A percentile compares a stretch with the other conserved stretches of the same genome.
These are phyloP conservation scores for Pneumocystis sp. DNA, from an alignment of 1,139 yeast species.

Conservation along the genomic window DNA sequence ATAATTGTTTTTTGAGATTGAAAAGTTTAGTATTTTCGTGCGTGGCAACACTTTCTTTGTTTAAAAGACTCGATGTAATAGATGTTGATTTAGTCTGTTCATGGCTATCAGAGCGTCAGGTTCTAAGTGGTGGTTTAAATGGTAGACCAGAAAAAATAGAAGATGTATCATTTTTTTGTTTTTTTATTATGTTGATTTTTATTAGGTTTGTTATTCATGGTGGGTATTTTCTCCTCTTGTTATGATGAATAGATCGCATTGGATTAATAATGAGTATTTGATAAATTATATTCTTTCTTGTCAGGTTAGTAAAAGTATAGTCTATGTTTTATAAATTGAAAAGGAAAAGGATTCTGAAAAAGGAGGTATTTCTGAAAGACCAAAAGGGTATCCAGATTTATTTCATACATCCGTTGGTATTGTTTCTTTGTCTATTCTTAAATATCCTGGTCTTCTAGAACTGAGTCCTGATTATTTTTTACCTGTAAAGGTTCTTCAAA, in stretches of 20 bases:
- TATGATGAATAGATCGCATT: constrained; percentile 48
- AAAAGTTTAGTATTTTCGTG: constrained; percentile 49
- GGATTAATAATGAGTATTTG: constrained; percentile 56
- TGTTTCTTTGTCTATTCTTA: constrained; percentile 68
- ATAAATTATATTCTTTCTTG: constrained; percentile 53
- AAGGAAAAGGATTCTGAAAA: constrained; percentile 34
- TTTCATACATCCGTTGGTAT: constrained; percentile 85
- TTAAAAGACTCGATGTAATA: constrained; percentile 42
- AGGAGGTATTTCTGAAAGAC: constrained; percentile 90
- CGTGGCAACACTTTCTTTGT: constrained; percentile 61
- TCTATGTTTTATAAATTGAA: not conserved
- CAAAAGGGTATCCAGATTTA: constrained; percentile 81
- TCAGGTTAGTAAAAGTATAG: constrained; percentile 30
- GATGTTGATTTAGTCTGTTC: constrained; percentile 42
- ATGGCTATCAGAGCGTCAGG: constrained; percentile 89
- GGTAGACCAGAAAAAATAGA: constrained; percentile 95
- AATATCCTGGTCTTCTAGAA: constrained; percentile 38
- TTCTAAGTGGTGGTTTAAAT: constrained; percentile 80
- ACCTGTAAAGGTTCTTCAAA: constrained; percentile 29
- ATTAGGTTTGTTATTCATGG: constrained; percentile 66
- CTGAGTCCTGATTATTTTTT: constrained; percentile 82
- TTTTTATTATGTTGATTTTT: not conserved
- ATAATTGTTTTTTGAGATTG: not conserved
- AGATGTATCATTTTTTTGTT: constrained; percentile 37
- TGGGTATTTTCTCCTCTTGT: constrained; percentile 81